Evolutionary conservation across 345 rosid species (phyloP).

Genomic region (Linum lewisii): DNA sequence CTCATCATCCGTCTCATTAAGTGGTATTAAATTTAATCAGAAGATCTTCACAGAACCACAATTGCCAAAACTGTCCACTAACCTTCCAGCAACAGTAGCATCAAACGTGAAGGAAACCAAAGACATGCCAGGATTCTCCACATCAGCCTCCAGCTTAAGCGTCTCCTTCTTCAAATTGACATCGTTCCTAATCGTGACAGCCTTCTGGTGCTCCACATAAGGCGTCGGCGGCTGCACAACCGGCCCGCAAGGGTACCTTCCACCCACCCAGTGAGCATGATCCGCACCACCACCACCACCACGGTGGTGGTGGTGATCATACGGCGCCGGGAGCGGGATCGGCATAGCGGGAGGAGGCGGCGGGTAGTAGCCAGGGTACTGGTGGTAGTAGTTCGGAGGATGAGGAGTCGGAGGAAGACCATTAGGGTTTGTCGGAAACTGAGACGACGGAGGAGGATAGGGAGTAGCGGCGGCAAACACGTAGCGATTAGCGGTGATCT

Average conservation of each 20-base stretch:
- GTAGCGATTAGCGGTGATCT: slow-evolving; percentile 53
- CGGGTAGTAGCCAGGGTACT: slow-evolving; percentile 3
- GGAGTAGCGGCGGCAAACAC: slow-evolving; percentile 90
- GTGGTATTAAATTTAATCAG: too few species aligned
- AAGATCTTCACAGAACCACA: too few species aligned
- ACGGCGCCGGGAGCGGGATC: slow-evolving; percentile 29
- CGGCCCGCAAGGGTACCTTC: slow-evolving; percentile 5
- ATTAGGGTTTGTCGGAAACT: slow-evolving; percentile 20
- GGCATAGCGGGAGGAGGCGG: slow-evolving; percentile 21
- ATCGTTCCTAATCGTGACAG: slow-evolving; percentile 34
- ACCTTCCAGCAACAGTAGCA: slow-evolving; percentile 45
- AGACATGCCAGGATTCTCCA: slow-evolving; percentile 20
- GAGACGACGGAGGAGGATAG: slow-evolving; percentile 42
- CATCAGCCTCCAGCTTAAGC: slow-evolving; percentile 26
- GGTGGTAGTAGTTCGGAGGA: background rate
- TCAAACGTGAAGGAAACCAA: slow-evolving; percentile 43
- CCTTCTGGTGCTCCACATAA: slow-evolving; percentile 29
- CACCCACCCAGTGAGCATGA: slow-evolving; percentile 17
- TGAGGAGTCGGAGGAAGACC: slow-evolving; percentile 25
- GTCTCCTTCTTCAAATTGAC: slow-evolving; percentile 36
- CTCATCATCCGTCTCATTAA: too few species aligned
- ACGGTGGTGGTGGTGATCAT: background rate
- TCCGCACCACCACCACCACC: background rate
- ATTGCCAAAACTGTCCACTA: too few species aligned
- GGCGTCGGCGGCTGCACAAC: slow-evolving; percentile 14